Percentiles rank a stretch among this genome's conserved stretches.
phyloP scores from a whole-genome alignment of 306 rosid species.

The Quercus variabilis region DNA sequence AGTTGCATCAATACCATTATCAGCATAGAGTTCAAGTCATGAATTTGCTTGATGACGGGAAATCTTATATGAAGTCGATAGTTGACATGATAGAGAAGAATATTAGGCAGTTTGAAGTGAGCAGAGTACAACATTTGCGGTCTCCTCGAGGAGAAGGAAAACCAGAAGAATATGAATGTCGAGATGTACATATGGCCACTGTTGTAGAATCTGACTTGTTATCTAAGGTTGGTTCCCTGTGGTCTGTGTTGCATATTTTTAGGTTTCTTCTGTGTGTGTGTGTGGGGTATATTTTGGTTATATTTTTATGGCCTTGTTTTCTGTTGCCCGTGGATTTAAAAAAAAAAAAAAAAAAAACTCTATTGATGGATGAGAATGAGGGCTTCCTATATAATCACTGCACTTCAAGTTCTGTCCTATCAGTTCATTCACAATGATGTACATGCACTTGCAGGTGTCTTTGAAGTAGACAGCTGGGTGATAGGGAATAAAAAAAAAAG shows the following conservation, averaged over 20 bases:
- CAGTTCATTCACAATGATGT: background rate
- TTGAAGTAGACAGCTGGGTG: background rate
- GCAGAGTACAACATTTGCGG: conserved; percentile 28
- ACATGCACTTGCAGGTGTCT: background rate
- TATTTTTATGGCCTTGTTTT: background rate
- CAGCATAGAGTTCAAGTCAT: conserved; percentile 47
- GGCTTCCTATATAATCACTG: background rate
- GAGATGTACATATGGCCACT: conserved; percentile 52
- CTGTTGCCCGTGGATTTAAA: background rate
- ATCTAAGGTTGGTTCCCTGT: conserved; percentile 46
- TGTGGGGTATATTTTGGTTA: background rate
- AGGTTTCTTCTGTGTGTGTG: background rate
- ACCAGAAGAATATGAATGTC: conserved; percentile 51
- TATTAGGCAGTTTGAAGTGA: conserved; percentile 34
- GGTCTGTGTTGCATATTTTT: conserved; percentile 8
- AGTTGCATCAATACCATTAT: conserved; percentile 50
- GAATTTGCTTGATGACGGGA: conserved; percentile 66
- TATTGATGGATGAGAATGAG: background rate
- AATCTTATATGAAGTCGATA: conserved; percentile 50
- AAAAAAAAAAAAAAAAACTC: no score
- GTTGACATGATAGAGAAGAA: conserved; percentile 52
- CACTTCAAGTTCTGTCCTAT: background rate
- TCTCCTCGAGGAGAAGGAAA: conserved; percentile 41
- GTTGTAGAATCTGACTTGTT: conserved; percentile 29
- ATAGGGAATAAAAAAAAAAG: background rate